Percentiles rank a stretch among this genome's conserved stretches.
Conservation (phyloP, 495 filamentous ascomycete species). For the Lepidopterella palustris region DNA sequence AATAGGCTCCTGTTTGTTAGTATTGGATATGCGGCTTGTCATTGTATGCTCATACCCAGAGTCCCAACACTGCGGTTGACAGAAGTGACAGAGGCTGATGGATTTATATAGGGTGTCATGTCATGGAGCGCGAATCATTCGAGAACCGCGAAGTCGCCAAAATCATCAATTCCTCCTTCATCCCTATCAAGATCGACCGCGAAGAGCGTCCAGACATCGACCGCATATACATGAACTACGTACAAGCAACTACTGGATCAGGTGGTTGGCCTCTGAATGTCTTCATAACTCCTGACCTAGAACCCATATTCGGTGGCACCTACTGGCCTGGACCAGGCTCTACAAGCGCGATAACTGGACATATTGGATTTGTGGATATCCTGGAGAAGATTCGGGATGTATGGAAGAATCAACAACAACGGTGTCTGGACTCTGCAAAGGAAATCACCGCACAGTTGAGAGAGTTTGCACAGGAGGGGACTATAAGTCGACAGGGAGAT, state of each 20-base stretch:
- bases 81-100: not conserved
- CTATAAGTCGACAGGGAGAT: constrained; percentile 48
- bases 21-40: constrained; percentile 93
- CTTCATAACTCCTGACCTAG: constrained; percentile 86
- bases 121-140: constrained; percentile 93
- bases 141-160: constrained; percentile 71
- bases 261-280: constrained; percentile 97
- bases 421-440: constrained; percentile 73
- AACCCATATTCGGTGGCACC: constrained; percentile 92
- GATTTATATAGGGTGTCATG: constrained; percentile 63
- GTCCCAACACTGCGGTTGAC: too few relatives aligned
- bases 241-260: constrained; percentile 84
- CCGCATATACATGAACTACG: constrained; percentile 97
- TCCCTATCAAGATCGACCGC: constrained; percentile 88
- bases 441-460: constrained; percentile 73
- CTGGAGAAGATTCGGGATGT: constrained; percentile 71
- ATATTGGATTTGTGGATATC: constrained; percentile 71
- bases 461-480: constrained; percentile 83
- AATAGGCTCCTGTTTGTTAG: constrained; percentile 90
- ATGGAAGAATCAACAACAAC: constrained; percentile 77
- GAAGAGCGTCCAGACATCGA: constrained; percentile 95
- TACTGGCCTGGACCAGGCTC: constrained; percentile 84
- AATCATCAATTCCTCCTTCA: constrained; percentile 79
- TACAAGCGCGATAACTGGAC: constrained; percentile 43
- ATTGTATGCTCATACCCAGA: constrained; percentile 54